phyloP scores from a whole-genome alignment of 352 stramenopile genomes.

The Phytopythium boreale region DNA sequence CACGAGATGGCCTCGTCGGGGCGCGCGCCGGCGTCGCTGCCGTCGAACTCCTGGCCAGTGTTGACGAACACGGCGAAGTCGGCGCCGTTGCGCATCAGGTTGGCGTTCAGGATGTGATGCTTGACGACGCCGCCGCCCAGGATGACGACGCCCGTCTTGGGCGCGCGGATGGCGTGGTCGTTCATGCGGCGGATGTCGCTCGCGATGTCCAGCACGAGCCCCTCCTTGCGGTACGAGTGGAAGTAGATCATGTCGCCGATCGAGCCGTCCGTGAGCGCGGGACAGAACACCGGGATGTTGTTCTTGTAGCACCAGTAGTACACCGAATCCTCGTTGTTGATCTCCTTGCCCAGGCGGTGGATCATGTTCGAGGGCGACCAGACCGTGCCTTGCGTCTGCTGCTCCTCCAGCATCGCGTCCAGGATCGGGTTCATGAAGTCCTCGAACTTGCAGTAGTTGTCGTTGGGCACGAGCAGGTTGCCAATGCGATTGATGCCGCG shows the following conservation, averaged over 20 bases:
- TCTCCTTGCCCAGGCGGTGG: conserved; percentile 94
- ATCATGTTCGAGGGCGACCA: conserved; percentile 99
- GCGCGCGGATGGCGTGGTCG: conserved; percentile 94
- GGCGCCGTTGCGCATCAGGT: conserved; percentile 99
- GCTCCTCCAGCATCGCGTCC: conserved; percentile 97
- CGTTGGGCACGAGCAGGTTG: conserved; percentile 99
- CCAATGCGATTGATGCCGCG: conserved; percentile 99
- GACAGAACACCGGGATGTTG: conserved; percentile 99
- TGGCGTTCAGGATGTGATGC: conserved; percentile 99
- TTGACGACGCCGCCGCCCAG: conserved; percentile 98
- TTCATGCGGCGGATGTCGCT: conserved; percentile 98
- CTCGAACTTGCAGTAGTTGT: conserved; percentile 99
- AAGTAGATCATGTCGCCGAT: conserved; percentile 99
- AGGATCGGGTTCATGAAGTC: conserved; percentile 97
- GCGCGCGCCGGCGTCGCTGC: conserved; percentile 96
- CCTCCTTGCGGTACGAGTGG: conserved; percentile 98
- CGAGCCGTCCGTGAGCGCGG: conserved; percentile 98
- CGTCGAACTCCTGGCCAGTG: conserved; percentile 98
- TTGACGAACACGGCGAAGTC: conserved; percentile 99
- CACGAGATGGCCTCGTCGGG: conserved; percentile 99
- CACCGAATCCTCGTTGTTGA: conserved; percentile 97
- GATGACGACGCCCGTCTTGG: conserved; percentile 97
- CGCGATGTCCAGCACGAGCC: conserved; percentile 97
- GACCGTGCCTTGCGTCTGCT: conserved; percentile 86
- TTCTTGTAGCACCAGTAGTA: conserved; percentile 99